These are phyloP conservation scores for Melaleuca alternifolia DNA, from an alignment of 345 rosid species.

Conservation along the genomic window DNA sequence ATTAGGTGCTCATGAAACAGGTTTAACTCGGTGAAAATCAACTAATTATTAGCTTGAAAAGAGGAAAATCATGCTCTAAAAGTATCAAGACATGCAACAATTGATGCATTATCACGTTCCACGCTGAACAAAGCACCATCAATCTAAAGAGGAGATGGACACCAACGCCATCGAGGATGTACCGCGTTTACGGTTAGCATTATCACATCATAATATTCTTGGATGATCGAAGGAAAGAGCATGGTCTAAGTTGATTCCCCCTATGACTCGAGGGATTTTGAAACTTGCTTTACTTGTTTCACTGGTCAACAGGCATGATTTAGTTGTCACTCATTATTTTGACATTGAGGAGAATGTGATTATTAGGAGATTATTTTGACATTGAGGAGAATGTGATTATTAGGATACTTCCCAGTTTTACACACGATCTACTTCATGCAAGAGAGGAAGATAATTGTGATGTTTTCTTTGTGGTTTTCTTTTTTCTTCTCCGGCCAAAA, in stretches of 20 bases:
- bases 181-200: neutral
- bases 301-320: neutral
- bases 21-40: slow-evolving; percentile 16
- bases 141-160: neutral
- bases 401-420: neutral
- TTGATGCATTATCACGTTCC: slow-evolving; percentile 26
- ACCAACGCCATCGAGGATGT: neutral
- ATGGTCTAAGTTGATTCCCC: neutral
- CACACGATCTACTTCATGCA: neutral
- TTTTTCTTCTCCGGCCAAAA: neutral
- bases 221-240: neutral
- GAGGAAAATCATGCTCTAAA: neutral
- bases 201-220: neutral
- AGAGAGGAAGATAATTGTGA: neutral
- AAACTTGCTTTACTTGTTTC: neutral
- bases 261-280: neutral
- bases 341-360: neutral
- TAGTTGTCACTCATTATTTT: neutral
- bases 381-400: neutral
- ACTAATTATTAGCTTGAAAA: slow-evolving; percentile 25
- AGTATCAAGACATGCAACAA: slow-evolving; percentile 9
- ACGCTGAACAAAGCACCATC: neutral
- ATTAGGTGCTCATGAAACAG: neutral
- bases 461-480: neutral
- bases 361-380: neutral